phyloP scores from a whole-genome alignment of 83 land plant genomes.

The Picea abies region DNA sequence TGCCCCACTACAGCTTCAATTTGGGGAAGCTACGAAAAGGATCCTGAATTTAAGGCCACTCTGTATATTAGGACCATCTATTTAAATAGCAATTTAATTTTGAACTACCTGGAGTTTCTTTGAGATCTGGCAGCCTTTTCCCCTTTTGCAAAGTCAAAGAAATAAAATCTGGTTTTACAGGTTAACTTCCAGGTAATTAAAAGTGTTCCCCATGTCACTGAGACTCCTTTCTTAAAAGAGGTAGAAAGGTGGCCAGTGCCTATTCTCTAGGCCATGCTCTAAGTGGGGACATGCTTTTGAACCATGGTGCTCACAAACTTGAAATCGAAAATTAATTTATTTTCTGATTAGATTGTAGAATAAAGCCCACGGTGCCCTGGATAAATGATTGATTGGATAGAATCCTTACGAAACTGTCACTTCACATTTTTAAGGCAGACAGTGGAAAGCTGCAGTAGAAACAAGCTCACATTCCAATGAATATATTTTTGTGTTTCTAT shows the following conservation, averaged over 20 bases:
- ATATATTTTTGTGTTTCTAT: neutral
- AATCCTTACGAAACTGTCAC: no score
- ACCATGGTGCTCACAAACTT: no score
- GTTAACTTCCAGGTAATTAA: neutral
- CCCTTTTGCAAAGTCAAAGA: neutral
- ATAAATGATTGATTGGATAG: no score
- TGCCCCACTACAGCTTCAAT: neutral
- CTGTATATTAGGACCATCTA: neutral
- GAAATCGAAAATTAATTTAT: no score
- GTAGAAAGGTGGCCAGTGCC: no score
- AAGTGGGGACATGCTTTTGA: neutral
- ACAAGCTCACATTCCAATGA: neutral
- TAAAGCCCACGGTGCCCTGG: no score
- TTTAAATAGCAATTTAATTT: neutral
- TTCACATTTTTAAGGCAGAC: no score
- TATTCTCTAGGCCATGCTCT: no score
- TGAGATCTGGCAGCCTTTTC: neutral
- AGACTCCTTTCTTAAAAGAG: neutral
- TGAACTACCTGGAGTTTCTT: neutral
- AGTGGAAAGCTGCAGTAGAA: no score
- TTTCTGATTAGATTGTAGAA: no score
- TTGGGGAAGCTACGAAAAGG: neutral
- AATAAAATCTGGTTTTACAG: neutral
- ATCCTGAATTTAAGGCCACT: neutral
- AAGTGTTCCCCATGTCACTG: neutral